phyloP scores from a whole-genome alignment of 73 alveolate genomes.

The Effrenium voratum region DNA sequence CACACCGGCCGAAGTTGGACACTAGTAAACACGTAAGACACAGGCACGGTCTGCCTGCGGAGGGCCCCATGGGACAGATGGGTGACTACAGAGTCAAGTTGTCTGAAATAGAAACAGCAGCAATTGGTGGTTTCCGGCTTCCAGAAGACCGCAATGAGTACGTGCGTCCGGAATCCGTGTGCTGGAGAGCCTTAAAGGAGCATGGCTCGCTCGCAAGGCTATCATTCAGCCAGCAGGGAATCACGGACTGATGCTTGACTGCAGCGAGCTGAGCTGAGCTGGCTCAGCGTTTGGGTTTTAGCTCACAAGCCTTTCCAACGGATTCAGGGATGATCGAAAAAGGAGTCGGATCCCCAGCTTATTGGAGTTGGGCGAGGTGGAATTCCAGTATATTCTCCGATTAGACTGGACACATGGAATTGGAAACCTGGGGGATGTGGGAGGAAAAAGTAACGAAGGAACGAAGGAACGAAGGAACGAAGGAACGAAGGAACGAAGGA shows the following conservation, averaged over 20 bases:
- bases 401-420: background rate
- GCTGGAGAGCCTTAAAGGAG: too few species aligned
- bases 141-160: too few species aligned
- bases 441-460: background rate
- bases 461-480: background rate
- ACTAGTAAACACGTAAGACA: too few species aligned
- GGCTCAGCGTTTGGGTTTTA: background rate
- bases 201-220: conserved; percentile 17
- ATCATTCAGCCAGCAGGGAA: background rate
- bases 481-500: background rate
- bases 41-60: too few species aligned
- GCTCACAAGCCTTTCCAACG: too few species aligned
- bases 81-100: too few species aligned
- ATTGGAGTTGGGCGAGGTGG: background rate
- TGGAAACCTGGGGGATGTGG: background rate
- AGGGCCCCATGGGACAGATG: too few species aligned
- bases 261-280: background rate
- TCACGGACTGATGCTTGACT: background rate
- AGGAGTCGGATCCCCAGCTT: background rate
- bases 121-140: too few species aligned
- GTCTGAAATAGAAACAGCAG: too few species aligned
- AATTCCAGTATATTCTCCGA: background rate
- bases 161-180: too few species aligned
- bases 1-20: too few species aligned
- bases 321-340: too few species aligned